A percentile compares a stretch with the other conserved stretches of the same genome.
These are phyloP conservation scores for Cyclostephanos invisitatus DNA, from an alignment of 108 stramenopile genomes.

Conservation along the genomic window DNA sequence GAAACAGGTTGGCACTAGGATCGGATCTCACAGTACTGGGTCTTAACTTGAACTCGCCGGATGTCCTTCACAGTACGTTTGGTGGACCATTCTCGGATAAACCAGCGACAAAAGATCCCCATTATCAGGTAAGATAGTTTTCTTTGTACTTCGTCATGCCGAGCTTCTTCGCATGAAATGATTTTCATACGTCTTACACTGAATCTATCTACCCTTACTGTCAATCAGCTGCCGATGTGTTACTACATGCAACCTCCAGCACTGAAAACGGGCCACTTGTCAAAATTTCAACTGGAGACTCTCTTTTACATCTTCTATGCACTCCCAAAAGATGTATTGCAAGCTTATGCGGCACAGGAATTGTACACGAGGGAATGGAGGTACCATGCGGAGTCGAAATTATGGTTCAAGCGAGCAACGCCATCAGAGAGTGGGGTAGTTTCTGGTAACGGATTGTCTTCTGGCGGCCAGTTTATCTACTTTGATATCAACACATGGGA, in stretches of 20 bases:
- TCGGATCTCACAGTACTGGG: slow-evolving; percentile 95
- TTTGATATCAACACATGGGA: slow-evolving; percentile 92
- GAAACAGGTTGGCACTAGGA: slow-evolving; percentile 92
- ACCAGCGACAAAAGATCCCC: slow-evolving; percentile 86
- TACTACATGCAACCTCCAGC: slow-evolving; percentile 96
- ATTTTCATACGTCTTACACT: slow-evolving; percentile 5
- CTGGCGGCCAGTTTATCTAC: slow-evolving; percentile 82
- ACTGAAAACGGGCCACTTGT: slow-evolving; percentile 89
- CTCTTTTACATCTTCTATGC: slow-evolving; percentile 99
- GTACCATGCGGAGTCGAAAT: slow-evolving; percentile 93
- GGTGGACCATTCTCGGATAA: slow-evolving; percentile 92
- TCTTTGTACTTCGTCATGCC: neutral
- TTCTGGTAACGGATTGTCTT: slow-evolving; percentile 40
- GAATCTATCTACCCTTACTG: slow-evolving; percentile 1
- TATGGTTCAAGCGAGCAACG: slow-evolving; percentile 92
- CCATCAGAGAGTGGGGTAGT: slow-evolving; percentile 65
- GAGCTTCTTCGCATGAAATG: neutral
- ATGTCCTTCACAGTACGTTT: slow-evolving; percentile 92
- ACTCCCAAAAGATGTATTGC: slow-evolving; percentile 94
- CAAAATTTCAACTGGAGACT: slow-evolving; percentile 97
- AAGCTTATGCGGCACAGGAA: slow-evolving; percentile 98
- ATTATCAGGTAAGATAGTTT: slow-evolving; percentile 77
- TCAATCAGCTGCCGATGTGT: slow-evolving; percentile 85
- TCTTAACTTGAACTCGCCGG: slow-evolving; percentile 92
- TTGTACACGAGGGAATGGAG: slow-evolving; percentile 97